Evolutionary conservation across 352 stramenopile genomes (phyloP).

Genomic region (Nothophytophthora sp.): DNA sequence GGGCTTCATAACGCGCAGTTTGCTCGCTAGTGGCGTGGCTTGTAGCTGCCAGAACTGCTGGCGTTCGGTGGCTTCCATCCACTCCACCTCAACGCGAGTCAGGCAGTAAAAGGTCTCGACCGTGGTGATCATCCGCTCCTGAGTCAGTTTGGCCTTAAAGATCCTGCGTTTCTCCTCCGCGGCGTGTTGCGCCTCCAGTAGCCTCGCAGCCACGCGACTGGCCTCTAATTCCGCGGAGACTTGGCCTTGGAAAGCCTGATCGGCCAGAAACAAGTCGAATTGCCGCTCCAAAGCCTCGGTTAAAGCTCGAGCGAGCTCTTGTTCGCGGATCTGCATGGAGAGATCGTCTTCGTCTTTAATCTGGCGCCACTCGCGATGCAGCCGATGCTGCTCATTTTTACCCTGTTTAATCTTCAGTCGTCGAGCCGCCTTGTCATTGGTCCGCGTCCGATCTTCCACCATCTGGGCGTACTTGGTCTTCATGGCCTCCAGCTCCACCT

Average conservation of each 20-base stretch:
- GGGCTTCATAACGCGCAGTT: slow-evolving; percentile 35
- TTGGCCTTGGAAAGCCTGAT: slow-evolving; percentile 57
- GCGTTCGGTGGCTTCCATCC: slow-evolving; percentile 55
- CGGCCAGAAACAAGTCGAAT: slow-evolving; percentile 62
- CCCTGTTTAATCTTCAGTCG: slow-evolving; percentile 77
- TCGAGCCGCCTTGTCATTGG: slow-evolving; percentile 66
- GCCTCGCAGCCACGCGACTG: slow-evolving; percentile 34
- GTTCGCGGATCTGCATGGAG: slow-evolving; percentile 56
- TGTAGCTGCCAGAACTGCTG: slow-evolving; percentile 35
- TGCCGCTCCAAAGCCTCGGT: slow-evolving; percentile 50
- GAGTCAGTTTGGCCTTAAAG: slow-evolving; percentile 60
- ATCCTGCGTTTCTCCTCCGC: slow-evolving; percentile 39
- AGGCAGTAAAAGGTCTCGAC: slow-evolving; percentile 53
- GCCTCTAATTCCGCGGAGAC: slow-evolving; percentile 49
- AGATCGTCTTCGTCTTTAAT: slow-evolving; percentile 71
- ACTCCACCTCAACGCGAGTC: slow-evolving; percentile 34
- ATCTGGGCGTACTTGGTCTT: slow-evolving; percentile 78
- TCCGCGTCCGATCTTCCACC: slow-evolving; percentile 54
- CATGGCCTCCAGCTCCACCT: slow-evolving; percentile 68
- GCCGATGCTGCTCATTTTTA: slow-evolving; percentile 77
- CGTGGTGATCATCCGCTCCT: slow-evolving; percentile 65
- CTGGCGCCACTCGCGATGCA: slow-evolving; percentile 69
- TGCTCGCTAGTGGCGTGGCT: slow-evolving; percentile 19
- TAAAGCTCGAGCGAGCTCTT: slow-evolving; percentile 39
- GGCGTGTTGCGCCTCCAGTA: slow-evolving; percentile 49